Evolutionary conservation across 768 basidiomycete genomes (phyloP).

Genomic region (Termitomyces sp.): DNA sequence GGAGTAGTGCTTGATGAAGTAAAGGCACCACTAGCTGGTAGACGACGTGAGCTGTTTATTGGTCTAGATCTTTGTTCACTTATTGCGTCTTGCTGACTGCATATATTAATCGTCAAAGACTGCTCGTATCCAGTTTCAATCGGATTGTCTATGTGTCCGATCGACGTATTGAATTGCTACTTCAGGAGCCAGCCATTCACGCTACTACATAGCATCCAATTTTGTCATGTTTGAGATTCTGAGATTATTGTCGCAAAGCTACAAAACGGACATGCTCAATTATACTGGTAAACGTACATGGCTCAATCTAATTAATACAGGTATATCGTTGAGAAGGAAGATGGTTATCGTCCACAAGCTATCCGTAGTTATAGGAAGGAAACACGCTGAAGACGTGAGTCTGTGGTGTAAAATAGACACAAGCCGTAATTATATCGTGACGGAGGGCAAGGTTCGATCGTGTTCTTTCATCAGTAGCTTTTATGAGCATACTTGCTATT

Average conservation of each 20-base stretch:
- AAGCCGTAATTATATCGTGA: too few relatives aligned
- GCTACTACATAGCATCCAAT: not conserved
- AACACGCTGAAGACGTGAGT: not conserved
- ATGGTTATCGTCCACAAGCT: not conserved
- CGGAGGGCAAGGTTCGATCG: not conserved
- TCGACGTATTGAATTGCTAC: too few relatives aligned
- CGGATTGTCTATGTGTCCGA: too few relatives aligned
- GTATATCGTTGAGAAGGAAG: not conserved
- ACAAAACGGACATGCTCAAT: too few relatives aligned
- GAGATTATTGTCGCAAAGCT: not conserved
- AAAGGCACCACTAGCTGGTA: too few relatives aligned
- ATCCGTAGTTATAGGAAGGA: not conserved
- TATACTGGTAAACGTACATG: not conserved
- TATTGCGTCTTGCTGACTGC: too few relatives aligned
- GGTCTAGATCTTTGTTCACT: too few relatives aligned
- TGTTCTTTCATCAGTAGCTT: not conserved
- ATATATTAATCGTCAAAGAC: too few relatives aligned
- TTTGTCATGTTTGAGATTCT: not conserved
- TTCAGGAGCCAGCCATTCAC: not conserved
- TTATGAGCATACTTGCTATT: constrained; percentile 39
- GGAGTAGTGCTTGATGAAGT: too few relatives aligned
- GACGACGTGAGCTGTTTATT: too few relatives aligned
- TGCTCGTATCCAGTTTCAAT: too few relatives aligned
- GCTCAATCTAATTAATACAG: not conserved
- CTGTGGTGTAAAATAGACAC: not conserved